phyloP scores from a whole-genome alignment of 352 stramenopile species.

The Pythium rishiriense region DNA sequence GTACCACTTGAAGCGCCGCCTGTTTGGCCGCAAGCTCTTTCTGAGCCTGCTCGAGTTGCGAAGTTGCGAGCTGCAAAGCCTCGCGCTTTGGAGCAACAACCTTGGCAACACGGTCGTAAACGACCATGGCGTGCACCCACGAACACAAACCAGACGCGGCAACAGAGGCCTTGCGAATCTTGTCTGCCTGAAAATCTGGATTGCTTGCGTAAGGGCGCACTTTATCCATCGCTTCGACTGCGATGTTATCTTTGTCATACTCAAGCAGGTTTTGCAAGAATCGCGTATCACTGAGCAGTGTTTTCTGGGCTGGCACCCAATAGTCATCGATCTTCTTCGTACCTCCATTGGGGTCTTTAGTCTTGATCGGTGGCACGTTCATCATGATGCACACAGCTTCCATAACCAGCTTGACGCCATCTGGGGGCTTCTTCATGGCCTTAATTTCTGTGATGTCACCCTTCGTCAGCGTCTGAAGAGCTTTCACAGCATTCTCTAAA shows the following conservation, averaged over 20 bases:
- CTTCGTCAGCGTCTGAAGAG: constrained; percentile 93
- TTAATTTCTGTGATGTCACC: constrained; percentile 95
- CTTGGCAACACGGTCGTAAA: constrained; percentile 94
- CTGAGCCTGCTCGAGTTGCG: constrained; percentile 85
- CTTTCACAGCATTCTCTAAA: constrained; percentile 90
- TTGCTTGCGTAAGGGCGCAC: constrained; percentile 83
- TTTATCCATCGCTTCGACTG: constrained; percentile 89
- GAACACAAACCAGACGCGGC: constrained; percentile 93
- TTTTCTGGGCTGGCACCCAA: constrained; percentile 93
- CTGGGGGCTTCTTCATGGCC: constrained; percentile 95
- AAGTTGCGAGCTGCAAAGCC: constrained; percentile 89
- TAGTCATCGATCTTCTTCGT: constrained; percentile 95
- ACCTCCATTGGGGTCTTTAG: constrained; percentile 90
- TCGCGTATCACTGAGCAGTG: constrained; percentile 89
- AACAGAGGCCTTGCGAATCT: constrained; percentile 93
- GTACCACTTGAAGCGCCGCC: constrained; percentile 87
- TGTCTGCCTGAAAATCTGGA: constrained; percentile 92
- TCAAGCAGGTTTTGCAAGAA: constrained; percentile 94
- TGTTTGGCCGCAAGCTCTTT: constrained; percentile 89
- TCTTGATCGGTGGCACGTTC: constrained; percentile 89
- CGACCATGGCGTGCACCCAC: constrained; percentile 97
- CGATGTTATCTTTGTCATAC: constrained; percentile 97
- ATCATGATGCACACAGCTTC: constrained; percentile 96
- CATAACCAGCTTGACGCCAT: constrained; percentile 95
- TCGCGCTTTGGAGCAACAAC: constrained; percentile 93